Evolutionary conservation across 768 basidiomycete genomes (phyloP), one percentile per base, ranked within the genome.

Genomic region (Cytidiella melzeri): DNA sequence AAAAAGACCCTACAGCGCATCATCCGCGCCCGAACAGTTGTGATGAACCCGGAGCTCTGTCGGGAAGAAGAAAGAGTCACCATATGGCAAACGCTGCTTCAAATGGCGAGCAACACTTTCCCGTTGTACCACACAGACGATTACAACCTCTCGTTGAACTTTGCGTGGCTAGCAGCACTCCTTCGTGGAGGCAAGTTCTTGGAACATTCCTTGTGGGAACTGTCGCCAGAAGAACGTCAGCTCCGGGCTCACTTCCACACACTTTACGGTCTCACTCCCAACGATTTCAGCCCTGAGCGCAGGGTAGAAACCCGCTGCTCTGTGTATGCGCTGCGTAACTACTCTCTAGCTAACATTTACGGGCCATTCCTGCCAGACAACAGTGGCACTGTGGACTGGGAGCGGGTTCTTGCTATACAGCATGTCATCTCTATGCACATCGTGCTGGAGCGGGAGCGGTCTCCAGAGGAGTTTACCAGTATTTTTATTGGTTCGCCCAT

Each of bases 251-350:
- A 68, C 39, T 54, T 87, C 50, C 83, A 84, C 56, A 71, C 75
- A 3, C 69, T 74, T 56, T 80, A 71, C 56, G 84, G 84, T 4
- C 55, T 83, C 20, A 81, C 81, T 0, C 57, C 57, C 5, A 49
- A 45, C 6, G 83, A 86, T 51, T 45, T 64, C n/a, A 60, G 48
- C 36, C 55, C 41, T 4, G 50, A 49, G 20, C 59, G 56, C 15
- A 68, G 72, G 6, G 68, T 70, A 5, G 61, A 63, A 5, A 74
- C 77, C 7, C 73, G 79, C 36, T 75, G 74, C 1, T 80, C 64
- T 51, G 79, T 87, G 15, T 89, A 89, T 55, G 73, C 76, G 51
- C 70, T 84, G 60, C 71, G 76, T 3, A 72, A 83, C 28, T 84
- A 85, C 63, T 62, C 63, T 1, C 58, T 64, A 24, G 69, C 69